Evolutionary conservation across 495 filamentous ascomycete species (phyloP), one percentile per base, ranked within the genome.

Genomic region (Penicillium atrosanguineum): DNA sequence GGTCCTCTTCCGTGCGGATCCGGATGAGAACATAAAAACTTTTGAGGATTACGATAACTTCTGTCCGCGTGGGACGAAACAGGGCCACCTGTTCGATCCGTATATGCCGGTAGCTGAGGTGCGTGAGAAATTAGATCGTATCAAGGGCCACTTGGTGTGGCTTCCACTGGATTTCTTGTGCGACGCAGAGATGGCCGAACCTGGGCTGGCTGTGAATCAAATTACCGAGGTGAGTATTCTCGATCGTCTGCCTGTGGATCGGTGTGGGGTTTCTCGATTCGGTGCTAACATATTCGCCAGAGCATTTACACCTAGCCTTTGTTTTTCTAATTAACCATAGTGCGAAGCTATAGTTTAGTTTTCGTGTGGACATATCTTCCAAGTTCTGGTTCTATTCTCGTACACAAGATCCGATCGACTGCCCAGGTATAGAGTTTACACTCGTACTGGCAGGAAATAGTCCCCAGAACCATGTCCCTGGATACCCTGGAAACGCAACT

Each of bases 121-220:
- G 14, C 79, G 88, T 20, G 58, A 79, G 63, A 89, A 90, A 68
- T 74, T 98, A 29, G 86, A 90, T 62, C 71, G 81, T 56, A 83
- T 97, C 64, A 87, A 83, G 68, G 94, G 93, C 0, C 94, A 97
- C 76, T 67, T 98, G 25, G 91, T 98, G 0, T 97, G 93, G 93
- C 90, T 96, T 87, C 92, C 91, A 44, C 62, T 97, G 58, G 83
- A 93, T 38, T 97, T 95, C 62, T 69, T 97, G 62, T 73, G 78
- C 54, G 87, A 96, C 58, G 92, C 87, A 0, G 78, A 87, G 58
- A 94, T 97, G 93, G 93, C 91, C 0, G 94, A 97, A 74, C 86
- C 81, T 62, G 94, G 93, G 0, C 60, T 91, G 72, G 78, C 84
- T 63, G 78, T 91, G 53, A 91, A 91, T 69, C 69, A 76, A 16